A percentile compares a stretch with the other conserved stretches of the same genome.
Evolutionary conservation across 2,329 filamentous ascomycete species (phyloP).

Genomic region (Mollisia scopiformis): DNA sequence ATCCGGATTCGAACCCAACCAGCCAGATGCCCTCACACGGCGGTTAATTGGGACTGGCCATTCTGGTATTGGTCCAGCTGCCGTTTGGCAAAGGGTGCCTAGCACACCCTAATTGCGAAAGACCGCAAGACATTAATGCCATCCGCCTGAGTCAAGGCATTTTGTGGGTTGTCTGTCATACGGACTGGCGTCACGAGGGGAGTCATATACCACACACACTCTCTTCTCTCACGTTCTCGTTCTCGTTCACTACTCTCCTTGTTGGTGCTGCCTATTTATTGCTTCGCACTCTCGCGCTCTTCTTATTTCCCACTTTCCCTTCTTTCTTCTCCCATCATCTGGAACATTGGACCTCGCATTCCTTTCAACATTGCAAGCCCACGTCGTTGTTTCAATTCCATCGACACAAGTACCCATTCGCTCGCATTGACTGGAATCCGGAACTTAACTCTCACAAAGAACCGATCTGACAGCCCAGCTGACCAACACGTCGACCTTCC

Average conservation of each 20-base stretch:
- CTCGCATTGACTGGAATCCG: constrained; percentile 32
- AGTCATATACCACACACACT: constrained; percentile 21
- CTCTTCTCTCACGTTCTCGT: not conserved
- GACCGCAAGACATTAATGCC: constrained; percentile 9
- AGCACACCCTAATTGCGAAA: not conserved
- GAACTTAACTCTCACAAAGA: constrained; percentile 30
- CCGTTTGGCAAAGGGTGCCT: too few species aligned
- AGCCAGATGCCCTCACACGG: too few species aligned
- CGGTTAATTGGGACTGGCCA: too few species aligned
- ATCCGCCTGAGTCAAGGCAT: constrained; percentile 17
- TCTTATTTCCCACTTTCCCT: constrained; percentile 20
- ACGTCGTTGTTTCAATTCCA: not conserved
- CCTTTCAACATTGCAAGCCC: constrained; percentile 3
- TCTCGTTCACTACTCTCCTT: not conserved
- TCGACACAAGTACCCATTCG: constrained; percentile 12
- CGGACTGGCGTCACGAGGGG: constrained; percentile 29
- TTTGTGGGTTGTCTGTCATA: constrained; percentile 26
- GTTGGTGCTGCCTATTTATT: constrained; percentile 17
- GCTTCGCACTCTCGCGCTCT: constrained; percentile 21
- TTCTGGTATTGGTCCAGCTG: too few species aligned
- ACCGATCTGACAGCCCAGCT: constrained; percentile 30
- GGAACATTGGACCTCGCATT: constrained; percentile 7
- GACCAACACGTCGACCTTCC: too few species aligned
- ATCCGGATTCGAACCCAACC: not conserved
- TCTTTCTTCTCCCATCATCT: constrained; percentile 1